Evolutionary conservation across 2,329 filamentous ascomycete species (phyloP).

Genomic region (Xylaria sp.): DNA sequence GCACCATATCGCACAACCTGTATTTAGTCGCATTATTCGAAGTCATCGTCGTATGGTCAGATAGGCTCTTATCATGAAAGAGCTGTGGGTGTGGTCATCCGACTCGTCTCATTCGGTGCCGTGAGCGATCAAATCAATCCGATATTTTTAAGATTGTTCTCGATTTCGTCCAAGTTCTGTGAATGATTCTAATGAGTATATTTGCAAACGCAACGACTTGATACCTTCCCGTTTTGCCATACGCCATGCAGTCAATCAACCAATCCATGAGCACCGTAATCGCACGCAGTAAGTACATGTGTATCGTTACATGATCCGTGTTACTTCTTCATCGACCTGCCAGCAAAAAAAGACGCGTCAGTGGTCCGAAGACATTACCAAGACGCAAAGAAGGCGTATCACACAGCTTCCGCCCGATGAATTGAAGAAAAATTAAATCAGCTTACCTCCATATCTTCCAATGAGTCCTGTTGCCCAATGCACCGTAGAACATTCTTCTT

Average conservation of each 20-base stretch:
- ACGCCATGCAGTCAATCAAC: conserved; percentile 35
- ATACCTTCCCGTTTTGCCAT: conserved; percentile 38
- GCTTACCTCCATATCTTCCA: conserved; percentile 99
- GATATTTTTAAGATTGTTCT: conserved; percentile 52
- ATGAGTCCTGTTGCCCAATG: conserved; percentile 95
- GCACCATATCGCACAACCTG: conserved; percentile 1
- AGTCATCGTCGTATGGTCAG: conserved; percentile 9
- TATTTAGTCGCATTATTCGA: neutral
- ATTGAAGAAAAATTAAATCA: conserved; percentile 24
- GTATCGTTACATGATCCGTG: conserved; percentile 80
- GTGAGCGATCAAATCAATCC: conserved; percentile 53
- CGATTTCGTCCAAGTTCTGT: conserved; percentile 51
- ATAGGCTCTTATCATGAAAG: neutral
- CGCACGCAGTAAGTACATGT: conserved; percentile 45
- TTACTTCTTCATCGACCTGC: conserved; percentile 90
- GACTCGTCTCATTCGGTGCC: conserved; percentile 10
- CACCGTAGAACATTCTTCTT: conserved; percentile 98
- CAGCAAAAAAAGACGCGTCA: conserved; percentile 60
- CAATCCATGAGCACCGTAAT: conserved; percentile 34
- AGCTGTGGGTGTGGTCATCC: conserved; percentile 3
- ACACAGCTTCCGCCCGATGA: conserved; percentile 16
- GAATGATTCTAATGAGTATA: conserved; percentile 46
- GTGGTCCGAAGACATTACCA: conserved; percentile 51
- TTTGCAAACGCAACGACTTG: conserved; percentile 42
- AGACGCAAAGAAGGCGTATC: conserved; percentile 29